Evolutionary conservation across 176 grass and related monocot species (phyloP).

Genomic region (Aegilops tauschii): DNA sequence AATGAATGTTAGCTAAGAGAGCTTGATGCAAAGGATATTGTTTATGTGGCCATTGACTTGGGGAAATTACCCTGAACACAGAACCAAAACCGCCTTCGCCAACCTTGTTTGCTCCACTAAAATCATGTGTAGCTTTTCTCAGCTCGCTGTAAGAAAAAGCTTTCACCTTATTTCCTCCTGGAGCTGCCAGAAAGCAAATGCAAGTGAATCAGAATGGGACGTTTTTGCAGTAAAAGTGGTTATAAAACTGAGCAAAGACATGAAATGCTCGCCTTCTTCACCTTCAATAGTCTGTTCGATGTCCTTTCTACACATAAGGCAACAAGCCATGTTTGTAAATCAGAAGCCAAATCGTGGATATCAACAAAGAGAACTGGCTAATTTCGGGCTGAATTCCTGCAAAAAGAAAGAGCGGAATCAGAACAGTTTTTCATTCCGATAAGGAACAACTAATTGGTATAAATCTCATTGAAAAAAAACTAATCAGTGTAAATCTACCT

Average conservation of each 20-base stretch:
- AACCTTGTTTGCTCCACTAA: constrained; percentile 71
- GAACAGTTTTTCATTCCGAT: constrained; percentile 1
- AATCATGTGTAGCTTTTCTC: constrained; percentile 71
- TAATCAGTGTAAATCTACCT: background rate
- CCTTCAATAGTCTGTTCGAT: constrained; percentile 29
- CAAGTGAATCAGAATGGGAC: constrained; percentile 15
- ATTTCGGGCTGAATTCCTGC: constrained; percentile 13
- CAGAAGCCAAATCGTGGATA: constrained; percentile 4
- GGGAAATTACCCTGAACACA: constrained; percentile 70
- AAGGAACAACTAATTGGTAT: background rate
- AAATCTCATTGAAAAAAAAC: background rate
- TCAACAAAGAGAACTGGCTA: background rate
- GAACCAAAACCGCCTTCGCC: constrained; percentile 87
- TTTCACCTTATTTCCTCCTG: constrained; percentile 48
- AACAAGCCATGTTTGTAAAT: constrained; percentile 37
- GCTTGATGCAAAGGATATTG: background rate
- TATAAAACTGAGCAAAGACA: background rate
- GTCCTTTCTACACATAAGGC: constrained; percentile 34
- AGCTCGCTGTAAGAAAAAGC: constrained; percentile 75
- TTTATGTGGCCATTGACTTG: background rate
- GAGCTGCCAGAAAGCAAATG: constrained; percentile 28
- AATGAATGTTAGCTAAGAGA: constrained; percentile 18
- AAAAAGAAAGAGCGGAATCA: constrained; percentile 17
- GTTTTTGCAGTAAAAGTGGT: background rate
- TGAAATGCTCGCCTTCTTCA: constrained; percentile 33